Evolutionary conservation across 495 filamentous ascomycete species (phyloP).

Genomic region (Podospora tetraspora): DNA sequence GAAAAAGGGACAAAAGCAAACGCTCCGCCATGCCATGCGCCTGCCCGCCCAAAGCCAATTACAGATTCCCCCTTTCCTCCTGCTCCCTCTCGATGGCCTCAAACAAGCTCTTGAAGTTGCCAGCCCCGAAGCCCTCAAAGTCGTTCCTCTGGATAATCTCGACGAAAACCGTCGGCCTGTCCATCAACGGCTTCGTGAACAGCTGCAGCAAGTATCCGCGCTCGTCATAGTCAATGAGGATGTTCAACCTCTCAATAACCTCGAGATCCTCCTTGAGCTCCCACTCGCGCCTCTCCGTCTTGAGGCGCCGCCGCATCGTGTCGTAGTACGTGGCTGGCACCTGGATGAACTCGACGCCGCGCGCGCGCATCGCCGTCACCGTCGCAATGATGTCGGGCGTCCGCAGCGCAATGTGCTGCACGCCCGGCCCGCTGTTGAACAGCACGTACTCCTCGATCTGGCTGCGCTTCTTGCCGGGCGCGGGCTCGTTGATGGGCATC

Average conservation of each 20-base stretch:
- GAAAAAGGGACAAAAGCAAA: neutral
- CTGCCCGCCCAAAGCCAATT: neutral
- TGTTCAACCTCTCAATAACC: conserved; percentile 63
- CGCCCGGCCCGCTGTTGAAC: conserved; percentile 79
- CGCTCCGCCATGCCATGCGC: neutral
- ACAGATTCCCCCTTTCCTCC: conserved; percentile 73
- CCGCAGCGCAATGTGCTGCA: conserved; percentile 85
- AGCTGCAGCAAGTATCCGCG: conserved; percentile 77
- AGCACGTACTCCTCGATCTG: conserved; percentile 93
- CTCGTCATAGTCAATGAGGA: conserved; percentile 90
- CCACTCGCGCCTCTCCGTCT: conserved; percentile 45
- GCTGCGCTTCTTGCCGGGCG: conserved; percentile 72
- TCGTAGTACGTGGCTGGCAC: conserved; percentile 80
- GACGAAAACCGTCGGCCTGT: conserved; percentile 87
- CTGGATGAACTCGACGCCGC: conserved; percentile 84
- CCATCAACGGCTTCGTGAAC: conserved; percentile 89
- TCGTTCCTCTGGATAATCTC: conserved; percentile 88
- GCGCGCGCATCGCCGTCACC: conserved; percentile 65
- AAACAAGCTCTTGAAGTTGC: conserved; percentile 91
- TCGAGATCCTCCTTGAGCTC: conserved; percentile 71
- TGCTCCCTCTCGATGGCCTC: conserved; percentile 92
- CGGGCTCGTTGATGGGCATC: conserved; percentile 97
- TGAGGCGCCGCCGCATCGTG: conserved; percentile 63
- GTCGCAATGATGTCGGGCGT: conserved; percentile 71
- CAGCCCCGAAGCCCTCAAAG: conserved; percentile 85